Evolutionary conservation across 768 basidiomycete genomes (phyloP), one percentile per base, ranked within the genome.

Genomic region (Xerocomellus chrysenteron): DNA sequence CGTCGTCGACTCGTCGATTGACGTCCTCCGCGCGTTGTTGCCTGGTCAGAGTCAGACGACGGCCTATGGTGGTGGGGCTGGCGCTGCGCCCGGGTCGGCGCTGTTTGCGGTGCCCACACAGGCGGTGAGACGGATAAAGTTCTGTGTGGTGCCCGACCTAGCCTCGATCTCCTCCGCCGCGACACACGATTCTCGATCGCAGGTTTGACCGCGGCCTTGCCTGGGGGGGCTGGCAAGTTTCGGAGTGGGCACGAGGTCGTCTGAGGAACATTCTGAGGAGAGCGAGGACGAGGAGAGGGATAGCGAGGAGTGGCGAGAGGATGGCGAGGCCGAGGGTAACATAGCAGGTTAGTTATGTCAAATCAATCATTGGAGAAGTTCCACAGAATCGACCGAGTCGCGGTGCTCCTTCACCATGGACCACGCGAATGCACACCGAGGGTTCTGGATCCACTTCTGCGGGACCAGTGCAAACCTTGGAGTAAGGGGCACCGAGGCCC

Each of bases 1-100:
- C 24, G 93, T 97, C 50, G 88, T 96, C 47, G 94, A 96, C 68
- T 84, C 92, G 0, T 92, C 90, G 3, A 94, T 95, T 72, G 90
- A 91, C 17, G 90, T 94, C 59, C 77, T 97, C 16, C 82, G 91
- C 17, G 86, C 91, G 5, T 76, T 94, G 42, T 78, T 95, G 51
- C 92, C 82, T 0, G 76, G 21, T 21, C 21, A 21, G 21, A 21
- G 35, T 14, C 32, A 42, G 5, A 19, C 19, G 19, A 12, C 59
- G 44, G 47, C 8, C 2, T 21, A 50, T 28, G 32, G 43, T 4
- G 14, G 43, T 13, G 2, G 24, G 13, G 55, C 45, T 14, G 58
- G 60, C 7, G 60, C 17, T 60, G 69, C 2, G 59, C 70, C 48
- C 55, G 63, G 17, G 10, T 44, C 45, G 13, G 14, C 32, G 28